Conservation (phyloP, 2,329 filamentous ascomycete genomes). For the Calonectria hongkongensis region DNA sequence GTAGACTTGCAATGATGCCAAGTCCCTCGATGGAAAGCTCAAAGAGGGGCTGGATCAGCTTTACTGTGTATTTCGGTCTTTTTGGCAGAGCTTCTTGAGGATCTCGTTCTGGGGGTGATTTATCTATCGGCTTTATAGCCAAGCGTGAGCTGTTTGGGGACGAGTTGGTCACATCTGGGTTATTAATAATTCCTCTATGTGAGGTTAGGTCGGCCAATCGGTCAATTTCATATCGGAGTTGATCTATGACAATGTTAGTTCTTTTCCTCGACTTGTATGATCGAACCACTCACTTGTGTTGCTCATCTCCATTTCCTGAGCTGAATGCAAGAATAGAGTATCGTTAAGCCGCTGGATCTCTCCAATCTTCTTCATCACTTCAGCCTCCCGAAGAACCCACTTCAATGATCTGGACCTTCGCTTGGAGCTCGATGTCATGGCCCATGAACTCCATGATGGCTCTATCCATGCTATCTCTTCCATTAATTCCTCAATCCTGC, state of each 20-base stretch:
- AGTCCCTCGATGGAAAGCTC: slow-evolving; percentile 1
- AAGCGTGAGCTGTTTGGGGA: not conserved
- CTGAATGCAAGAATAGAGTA: slow-evolving; percentile 3
- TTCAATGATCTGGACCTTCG: slow-evolving; percentile 5
- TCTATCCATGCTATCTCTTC: slow-evolving; percentile 8
- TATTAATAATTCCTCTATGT: not conserved
- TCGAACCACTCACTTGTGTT: not conserved
- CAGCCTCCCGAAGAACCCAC: slow-evolving; percentile 1
- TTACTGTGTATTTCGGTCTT: not conserved
- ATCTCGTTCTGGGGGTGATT: too few relatives aligned
- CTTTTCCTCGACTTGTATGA: too few relatives aligned
- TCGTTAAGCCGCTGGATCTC: slow-evolving; percentile 16
- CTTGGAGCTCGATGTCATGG: slow-evolving; percentile 13
- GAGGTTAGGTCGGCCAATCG: not conserved
- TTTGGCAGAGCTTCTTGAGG: not conserved
- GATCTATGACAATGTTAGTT: not conserved
- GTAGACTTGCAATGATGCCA: not conserved
- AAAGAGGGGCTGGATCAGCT: not conserved
- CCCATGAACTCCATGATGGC: slow-evolving; percentile 3
- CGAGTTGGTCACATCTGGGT: too few relatives aligned
- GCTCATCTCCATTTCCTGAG: slow-evolving; percentile 20
- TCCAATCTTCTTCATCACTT: not conserved
- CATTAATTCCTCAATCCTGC: slow-evolving; percentile 3
- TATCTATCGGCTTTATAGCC: not conserved
- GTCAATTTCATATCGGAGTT: slow-evolving; percentile 20